These are phyloP conservation scores for Rhodotorula kratochvilovae DNA, from an alignment of 768 basidiomycete genomes.

Conservation along the genomic window DNA sequence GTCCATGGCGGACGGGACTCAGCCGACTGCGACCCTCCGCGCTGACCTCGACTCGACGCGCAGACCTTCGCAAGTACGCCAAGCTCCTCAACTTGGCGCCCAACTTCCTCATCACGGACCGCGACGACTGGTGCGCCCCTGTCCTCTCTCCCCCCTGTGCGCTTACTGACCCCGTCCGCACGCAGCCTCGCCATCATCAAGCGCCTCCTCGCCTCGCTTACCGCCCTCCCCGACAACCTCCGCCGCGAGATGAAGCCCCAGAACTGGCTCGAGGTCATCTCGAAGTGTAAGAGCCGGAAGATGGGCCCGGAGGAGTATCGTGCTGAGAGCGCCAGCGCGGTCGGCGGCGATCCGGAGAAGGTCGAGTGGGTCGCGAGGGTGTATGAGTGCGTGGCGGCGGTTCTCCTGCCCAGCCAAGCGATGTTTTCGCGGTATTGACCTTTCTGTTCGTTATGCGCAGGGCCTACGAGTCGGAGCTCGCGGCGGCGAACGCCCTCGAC, in stretches of 20 bases:
- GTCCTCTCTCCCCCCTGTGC: background rate
- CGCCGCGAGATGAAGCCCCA: slow-evolving; percentile 54
- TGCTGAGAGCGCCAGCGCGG: slow-evolving; percentile 31
- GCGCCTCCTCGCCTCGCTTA: slow-evolving; percentile 4
- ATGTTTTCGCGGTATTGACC: too few species aligned
- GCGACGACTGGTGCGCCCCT: slow-evolving; percentile 50
- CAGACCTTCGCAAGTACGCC: slow-evolving; percentile 62
- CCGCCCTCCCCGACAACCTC: background rate
- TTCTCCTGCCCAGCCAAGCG: too few species aligned
- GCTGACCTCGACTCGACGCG: background rate
- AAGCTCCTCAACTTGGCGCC: slow-evolving; percentile 57
- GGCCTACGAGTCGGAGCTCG: slow-evolving; percentile 62
- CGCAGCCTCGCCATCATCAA: slow-evolving; percentile 36
- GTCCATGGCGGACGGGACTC: background rate
- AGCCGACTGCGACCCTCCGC: too few species aligned
- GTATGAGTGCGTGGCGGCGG: slow-evolving; percentile 34
- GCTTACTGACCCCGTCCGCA: background rate
- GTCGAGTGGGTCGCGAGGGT: slow-evolving; percentile 28
- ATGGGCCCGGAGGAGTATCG: slow-evolving; percentile 55
- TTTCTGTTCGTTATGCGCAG: slow-evolving; percentile 53
- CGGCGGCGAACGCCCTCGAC: slow-evolving; percentile 67
- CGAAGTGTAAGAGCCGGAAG: slow-evolving; percentile 65
- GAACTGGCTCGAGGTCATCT: slow-evolving; percentile 61
- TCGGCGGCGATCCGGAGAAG: slow-evolving; percentile 48
- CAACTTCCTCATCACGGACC: slow-evolving; percentile 79